Percentiles rank a stretch among this genome's conserved stretches.
Conservation (phyloP, 257 asterid genomes). For the Nemophila menziesii region DNA sequence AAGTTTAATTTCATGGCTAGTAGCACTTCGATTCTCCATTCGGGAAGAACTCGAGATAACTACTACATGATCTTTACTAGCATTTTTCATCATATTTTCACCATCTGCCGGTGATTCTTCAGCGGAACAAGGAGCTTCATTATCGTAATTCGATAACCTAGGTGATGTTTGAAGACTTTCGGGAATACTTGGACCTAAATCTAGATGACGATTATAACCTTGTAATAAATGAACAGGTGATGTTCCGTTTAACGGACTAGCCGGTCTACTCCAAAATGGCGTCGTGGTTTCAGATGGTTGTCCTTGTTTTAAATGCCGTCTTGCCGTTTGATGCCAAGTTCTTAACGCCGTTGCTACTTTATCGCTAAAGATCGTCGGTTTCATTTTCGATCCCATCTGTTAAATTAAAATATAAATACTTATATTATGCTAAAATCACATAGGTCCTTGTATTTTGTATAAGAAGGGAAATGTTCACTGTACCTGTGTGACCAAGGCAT, state of each 20-base stretch:
- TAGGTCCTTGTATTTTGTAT: neutral
- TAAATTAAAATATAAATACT: neutral
- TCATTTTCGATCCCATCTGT: conserved; percentile 94
- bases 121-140: conserved; percentile 23
- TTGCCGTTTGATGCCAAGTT: conserved; percentile 89
- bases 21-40: neutral
- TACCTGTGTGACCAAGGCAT: conserved; percentile 98
- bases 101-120: conserved; percentile 1
- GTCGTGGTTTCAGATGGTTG: conserved; percentile 26
- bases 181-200: conserved; percentile 26
- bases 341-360: conserved; percentile 58
- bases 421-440: no score
- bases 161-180: conserved; percentile 39
- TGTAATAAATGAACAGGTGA: conserved; percentile 72
- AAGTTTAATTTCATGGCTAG: neutral
- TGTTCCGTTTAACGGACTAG: conserved; percentile 46
- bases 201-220: conserved; percentile 23
- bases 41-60: neutral
- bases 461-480: neutral
- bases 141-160: conserved; percentile 14
- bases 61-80: neutral
- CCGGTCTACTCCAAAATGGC: conserved; percentile 44
- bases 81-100: neutral
- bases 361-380: conserved; percentile 75
- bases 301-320: conserved; percentile 51